Evolutionary conservation across 768 basidiomycete genomes (phyloP), one percentile per base, ranked within the genome.

Genomic region (Leucosporidium yakuticum): DNA sequence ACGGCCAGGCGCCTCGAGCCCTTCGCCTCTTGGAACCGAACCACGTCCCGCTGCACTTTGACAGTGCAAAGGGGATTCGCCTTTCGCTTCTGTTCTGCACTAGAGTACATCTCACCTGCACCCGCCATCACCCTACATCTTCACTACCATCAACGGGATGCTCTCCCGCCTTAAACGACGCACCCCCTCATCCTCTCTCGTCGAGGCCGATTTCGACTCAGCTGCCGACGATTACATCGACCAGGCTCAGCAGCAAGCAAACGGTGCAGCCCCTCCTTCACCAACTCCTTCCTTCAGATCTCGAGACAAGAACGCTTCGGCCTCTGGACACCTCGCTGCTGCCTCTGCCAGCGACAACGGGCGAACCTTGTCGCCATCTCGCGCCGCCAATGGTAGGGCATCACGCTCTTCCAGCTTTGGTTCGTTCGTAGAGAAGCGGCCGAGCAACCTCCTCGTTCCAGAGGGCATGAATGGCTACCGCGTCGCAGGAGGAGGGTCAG

Each of bases 91-190:
- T n/a, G 49, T n/a, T 51, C 50, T 12, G 21, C 47, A 12, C 14
- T 27, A 23, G 50, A 51, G 50, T 51, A 51, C 50, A 51, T 21
- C 50, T 51, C 14, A 9, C 21, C 23, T 23, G n/a, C 50, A 27
- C 50, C 17, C 19, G 49, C 50, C n/a, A 4, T 14, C 21, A 21
- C 25, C 50, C 50, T 23, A 50, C 55, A n/a, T 8, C 19, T 19
- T 25, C 4, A 21, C 34, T 4, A n/a, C n/a, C 17, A 17, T n/a
- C 34, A 15, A 34, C 11, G 23, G 25, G 39, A 67, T 67, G 65
- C 54, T 67, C 31, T 67, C 65, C 20, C 60, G 65, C 1, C 36
- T 67, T n/a, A 67, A 67, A 32, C 60, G 65, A 6, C 65, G 60
- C 47, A 62, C 65, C 31, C 47, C 60, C 60, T 55, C 60, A 49